Percentiles rank a stretch among this genome's conserved stretches.
phyloP scores from a whole-genome alignment of 1,139 yeast species.

The Geotrichum armillariae region DNA sequence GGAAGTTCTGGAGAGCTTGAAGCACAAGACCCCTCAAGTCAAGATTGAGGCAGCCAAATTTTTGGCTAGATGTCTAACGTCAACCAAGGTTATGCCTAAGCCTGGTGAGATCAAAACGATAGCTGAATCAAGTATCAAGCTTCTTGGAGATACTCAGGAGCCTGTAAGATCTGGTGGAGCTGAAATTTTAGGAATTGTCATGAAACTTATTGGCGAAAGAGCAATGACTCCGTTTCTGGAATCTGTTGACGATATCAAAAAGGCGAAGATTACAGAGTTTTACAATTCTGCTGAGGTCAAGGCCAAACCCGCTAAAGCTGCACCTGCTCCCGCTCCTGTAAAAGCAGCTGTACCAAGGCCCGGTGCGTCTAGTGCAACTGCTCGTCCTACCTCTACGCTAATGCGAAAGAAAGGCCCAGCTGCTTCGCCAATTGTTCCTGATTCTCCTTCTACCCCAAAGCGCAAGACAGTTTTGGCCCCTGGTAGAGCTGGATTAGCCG shows the following conservation, averaged over 20 bases:
- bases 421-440: constrained; percentile 22
- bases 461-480: constrained; percentile 29
- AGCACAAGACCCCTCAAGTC: constrained; percentile 82
- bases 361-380: constrained; percentile 2
- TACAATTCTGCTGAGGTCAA: constrained; percentile 56
- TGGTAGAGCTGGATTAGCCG: constrained; percentile 25
- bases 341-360: constrained; percentile 27
- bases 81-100: constrained; percentile 52
- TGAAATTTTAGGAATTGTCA: constrained; percentile 75
- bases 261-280: constrained; percentile 62
- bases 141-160: constrained; percentile 79
- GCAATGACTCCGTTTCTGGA: constrained; percentile 61
- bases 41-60: constrained; percentile 68
- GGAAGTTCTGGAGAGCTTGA: constrained; percentile 58
- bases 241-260: constrained; percentile 68
- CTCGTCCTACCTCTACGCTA: neutral
- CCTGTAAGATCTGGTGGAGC: constrained; percentile 81
- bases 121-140: constrained; percentile 55
- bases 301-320: constrained; percentile 19
- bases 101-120: constrained; percentile 55
- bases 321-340: constrained; percentile 23
- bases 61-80: constrained; percentile 62
- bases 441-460: constrained; percentile 11
- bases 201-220: constrained; percentile 79
- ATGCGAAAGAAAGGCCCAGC: constrained; percentile 4